Base-by-base conservation (phyloP, 140 eudicot species). In the Bidens hawaiensis region DNA sequence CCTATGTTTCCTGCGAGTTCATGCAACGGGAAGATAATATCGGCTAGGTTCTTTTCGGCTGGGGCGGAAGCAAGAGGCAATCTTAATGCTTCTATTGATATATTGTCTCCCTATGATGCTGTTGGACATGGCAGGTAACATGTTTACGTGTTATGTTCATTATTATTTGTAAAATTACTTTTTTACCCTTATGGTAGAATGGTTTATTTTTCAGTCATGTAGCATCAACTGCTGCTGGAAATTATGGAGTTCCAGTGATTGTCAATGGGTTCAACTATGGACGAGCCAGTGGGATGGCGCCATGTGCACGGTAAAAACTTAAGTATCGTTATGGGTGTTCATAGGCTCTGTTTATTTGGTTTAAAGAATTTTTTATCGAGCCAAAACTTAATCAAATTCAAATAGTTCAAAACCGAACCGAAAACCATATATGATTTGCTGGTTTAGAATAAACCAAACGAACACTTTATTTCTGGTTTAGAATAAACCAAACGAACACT, bases 191-290 rank as follows among this genome's bases (percentile, higher is more conserved):
- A 10, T 38, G 24, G 38, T 65, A 48, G 74, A 58, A 41, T 17
- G 47, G 27, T 61, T 30, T 3, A 40, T 80, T 61, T 53, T 82
- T 60, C 79, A 93, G 99, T 71, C 99, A 93, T 70, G 96, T 85
- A 34, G 99, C 99, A 42, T 75, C 99, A 68, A 88, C 81, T 56
- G 97, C 99, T 57, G 99, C 99, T 62, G 97, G 99, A 33, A 94
- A 88, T 48, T 76, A 19, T 62, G 96, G 94, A 76, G 97, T 94
- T 74, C 99, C 95, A 6, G 94, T 94, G 6, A 86, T 85, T 21
- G 99, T 94, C 10, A 77, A 94, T 52, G 95, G 94, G n/a, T 88
- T 81, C 64, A 78, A 74, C 80, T 94, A 85, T 45, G 99, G 99
- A 38, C 64, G 76, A 64, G 97, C 97, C 48, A 85, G 95, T 67